Evolutionary conservation across 1,284 basidiomycete genomes (phyloP).

Genomic region (Irpex sp.): DNA sequence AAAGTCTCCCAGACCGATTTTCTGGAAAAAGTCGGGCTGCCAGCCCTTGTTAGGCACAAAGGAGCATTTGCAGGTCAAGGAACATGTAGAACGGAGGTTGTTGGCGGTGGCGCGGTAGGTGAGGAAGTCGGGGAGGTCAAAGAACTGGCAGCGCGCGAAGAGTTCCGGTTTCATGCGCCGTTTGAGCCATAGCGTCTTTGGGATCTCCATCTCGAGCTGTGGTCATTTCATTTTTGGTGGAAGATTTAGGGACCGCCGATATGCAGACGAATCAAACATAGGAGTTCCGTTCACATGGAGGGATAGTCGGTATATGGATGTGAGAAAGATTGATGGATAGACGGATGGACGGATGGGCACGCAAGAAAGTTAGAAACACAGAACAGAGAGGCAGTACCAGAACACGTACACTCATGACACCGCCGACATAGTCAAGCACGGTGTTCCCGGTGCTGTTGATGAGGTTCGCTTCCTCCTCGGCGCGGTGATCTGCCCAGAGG

Average conservation of each 20-base stretch:
- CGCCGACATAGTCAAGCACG: constrained; percentile 93
- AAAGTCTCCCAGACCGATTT: constrained; percentile 75
- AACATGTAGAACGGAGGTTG: constrained; percentile 84
- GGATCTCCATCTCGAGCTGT: constrained; percentile 95
- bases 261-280: background rate
- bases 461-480: constrained; percentile 83
- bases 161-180: constrained; percentile 71
- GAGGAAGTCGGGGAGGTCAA: constrained; percentile 95
- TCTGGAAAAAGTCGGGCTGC: constrained; percentile 82
- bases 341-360: background rate
- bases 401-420: constrained; percentile 83
- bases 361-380: background rate
- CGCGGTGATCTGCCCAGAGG: constrained; percentile 93
- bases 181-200: constrained; percentile 96
- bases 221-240: background rate
- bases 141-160: constrained; percentile 89
- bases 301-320: background rate
- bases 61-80: constrained; percentile 94
- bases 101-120: constrained; percentile 88
- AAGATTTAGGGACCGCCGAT: background rate
- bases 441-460: constrained; percentile 85
- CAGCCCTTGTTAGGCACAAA: constrained; percentile 89
- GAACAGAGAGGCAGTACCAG: background rate
- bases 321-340: background rate
- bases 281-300: background rate